These are phyloP conservation scores for Penicillium cataractarum DNA, from an alignment of 495 filamentous ascomycete genomes.

Conservation along the genomic window DNA sequence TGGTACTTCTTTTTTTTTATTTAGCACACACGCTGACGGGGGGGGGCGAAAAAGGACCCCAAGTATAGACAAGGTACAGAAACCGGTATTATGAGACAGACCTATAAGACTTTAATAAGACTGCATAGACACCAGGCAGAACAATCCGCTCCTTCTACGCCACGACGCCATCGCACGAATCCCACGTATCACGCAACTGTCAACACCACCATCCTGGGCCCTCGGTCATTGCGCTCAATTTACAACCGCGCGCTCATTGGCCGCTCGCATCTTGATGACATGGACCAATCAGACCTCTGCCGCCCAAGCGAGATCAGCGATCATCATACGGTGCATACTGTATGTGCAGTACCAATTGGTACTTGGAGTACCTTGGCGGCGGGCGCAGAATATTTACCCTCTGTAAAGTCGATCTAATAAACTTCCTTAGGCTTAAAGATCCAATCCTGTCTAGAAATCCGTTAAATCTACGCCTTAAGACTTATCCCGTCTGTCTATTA, in stretches of 20 bases:
- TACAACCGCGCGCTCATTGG: background rate
- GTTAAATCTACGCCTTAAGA: too few relatives aligned
- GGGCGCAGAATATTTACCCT: background rate
- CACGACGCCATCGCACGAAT: background rate
- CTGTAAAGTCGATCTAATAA: too few relatives aligned
- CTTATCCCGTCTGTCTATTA: too few relatives aligned
- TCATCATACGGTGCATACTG: background rate
- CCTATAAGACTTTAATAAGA: background rate
- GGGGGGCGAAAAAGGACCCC: background rate
- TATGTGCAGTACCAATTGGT: background rate
- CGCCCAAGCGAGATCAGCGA: background rate
- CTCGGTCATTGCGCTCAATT: background rate
- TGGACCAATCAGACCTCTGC: background rate
- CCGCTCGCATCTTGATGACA: background rate
- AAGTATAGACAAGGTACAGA: background rate
- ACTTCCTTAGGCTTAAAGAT: too few relatives aligned
- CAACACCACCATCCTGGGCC: background rate
- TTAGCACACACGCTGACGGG: background rate
- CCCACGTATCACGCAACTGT: background rate
- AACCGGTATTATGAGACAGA: background rate
- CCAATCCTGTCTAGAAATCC: too few relatives aligned
- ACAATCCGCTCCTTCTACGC: background rate
- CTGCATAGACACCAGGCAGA: constrained; percentile 1
- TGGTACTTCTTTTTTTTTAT: too few relatives aligned
- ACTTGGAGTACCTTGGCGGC: background rate